Conservation (phyloP, 2,329 filamentous ascomycete genomes). For the Botrytis sinoallii region DNA sequence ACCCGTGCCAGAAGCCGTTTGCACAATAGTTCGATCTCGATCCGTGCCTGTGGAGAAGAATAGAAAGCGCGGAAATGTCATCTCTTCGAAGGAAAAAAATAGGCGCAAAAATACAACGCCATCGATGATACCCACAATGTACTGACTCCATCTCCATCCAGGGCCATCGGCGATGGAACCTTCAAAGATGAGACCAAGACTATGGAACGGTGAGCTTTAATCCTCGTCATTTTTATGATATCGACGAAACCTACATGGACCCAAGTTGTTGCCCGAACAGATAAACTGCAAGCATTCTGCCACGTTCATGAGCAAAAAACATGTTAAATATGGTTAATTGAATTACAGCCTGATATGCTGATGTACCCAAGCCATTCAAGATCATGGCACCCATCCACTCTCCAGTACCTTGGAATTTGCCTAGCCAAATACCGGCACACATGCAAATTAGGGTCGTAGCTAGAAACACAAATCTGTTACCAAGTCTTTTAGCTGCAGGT, state of each 20-base stretch:
- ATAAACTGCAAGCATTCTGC: neutral
- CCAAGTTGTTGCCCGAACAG: neutral
- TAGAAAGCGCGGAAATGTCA: neutral
- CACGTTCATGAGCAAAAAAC: neutral
- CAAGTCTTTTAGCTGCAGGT: neutral
- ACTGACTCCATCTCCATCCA: neutral
- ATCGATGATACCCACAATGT: neutral
- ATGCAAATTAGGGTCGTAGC: neutral
- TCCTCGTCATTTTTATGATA: neutral
- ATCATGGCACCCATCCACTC: neutral
- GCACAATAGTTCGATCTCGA: neutral
- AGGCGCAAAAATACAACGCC: neutral
- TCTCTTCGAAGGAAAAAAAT: neutral
- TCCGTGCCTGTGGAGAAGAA: neutral
- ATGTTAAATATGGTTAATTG: neutral
- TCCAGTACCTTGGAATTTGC: neutral
- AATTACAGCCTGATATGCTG: neutral
- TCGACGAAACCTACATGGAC: neutral
- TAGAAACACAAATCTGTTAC: neutral
- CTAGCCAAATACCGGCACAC: neutral
- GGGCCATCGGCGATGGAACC: neutral
- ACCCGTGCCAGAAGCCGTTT: neutral
- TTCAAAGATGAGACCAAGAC: neutral
- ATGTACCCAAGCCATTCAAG: neutral
- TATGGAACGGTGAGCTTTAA: neutral